Evolutionary conservation across 2,329 filamentous ascomycete genomes (phyloP).

Genomic region (Coniella vitis): DNA sequence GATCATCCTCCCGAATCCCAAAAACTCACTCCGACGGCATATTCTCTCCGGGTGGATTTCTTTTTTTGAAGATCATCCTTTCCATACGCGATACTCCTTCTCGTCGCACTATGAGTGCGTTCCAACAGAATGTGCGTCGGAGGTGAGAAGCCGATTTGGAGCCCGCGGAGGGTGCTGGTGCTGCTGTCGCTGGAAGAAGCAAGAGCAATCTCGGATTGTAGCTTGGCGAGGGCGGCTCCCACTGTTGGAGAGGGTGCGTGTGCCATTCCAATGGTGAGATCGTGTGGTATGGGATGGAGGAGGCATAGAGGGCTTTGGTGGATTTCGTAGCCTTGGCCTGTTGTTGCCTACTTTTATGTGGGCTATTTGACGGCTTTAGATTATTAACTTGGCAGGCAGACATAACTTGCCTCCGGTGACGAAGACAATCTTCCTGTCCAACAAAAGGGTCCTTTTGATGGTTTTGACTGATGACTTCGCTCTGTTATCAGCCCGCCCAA

Average conservation of each 20-base stretch:
- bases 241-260: constrained; percentile 44
- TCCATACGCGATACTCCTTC: too few relatives aligned
- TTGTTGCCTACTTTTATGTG: constrained; percentile 31
- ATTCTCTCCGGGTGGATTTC: too few relatives aligned
- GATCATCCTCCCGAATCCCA: too few relatives aligned
- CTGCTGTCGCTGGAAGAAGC: constrained; percentile 35
- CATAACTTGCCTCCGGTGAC: constrained; percentile 13
- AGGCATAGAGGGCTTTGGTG: constrained; percentile 46
- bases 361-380: too few relatives aligned
- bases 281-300: constrained; percentile 43
- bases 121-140: too few relatives aligned
- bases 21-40: too few relatives aligned
- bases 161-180: too few relatives aligned
- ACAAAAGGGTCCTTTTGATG: not conserved
- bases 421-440: constrained; percentile 10
- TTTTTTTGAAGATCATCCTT: too few relatives aligned
- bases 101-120: too few relatives aligned
- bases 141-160: too few relatives aligned
- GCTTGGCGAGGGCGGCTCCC: constrained; percentile 35
- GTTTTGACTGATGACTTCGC: not conserved
- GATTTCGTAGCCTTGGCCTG: constrained; percentile 53
- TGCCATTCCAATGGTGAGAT: constrained; percentile 51
- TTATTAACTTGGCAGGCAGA: not conserved
- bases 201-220: constrained; percentile 33
- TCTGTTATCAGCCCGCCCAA: too few relatives aligned